Evolutionary conservation across 2,329 filamentous ascomycete species (phyloP).

Genomic region (Alternaria atra): DNA sequence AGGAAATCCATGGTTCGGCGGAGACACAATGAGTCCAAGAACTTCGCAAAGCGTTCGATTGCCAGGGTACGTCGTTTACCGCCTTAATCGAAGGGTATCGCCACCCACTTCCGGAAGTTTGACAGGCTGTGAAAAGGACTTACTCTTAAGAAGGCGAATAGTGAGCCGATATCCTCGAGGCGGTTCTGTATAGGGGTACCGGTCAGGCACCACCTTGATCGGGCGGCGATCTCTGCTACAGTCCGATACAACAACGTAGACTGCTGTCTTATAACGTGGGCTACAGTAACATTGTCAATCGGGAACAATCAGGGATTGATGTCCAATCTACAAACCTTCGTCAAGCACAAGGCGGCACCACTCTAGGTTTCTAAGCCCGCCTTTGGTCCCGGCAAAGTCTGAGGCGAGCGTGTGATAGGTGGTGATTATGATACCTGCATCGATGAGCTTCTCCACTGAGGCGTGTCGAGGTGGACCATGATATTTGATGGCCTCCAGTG

Average conservation of each 20-base stretch:
- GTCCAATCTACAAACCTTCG: slow-evolving; percentile 24
- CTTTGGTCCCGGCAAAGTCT: slow-evolving; percentile 6
- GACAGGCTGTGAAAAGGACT: slow-evolving; percentile 54
- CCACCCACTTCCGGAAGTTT: slow-evolving; percentile 58
- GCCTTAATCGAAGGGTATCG: slow-evolving; percentile 50
- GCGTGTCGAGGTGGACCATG: slow-evolving; percentile 31
- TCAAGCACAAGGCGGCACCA: slow-evolving; percentile 46
- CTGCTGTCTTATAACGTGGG: slow-evolving; percentile 61
- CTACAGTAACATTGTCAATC: slow-evolving; percentile 37
- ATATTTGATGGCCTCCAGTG: slow-evolving; percentile 33
- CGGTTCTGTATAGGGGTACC: slow-evolving; percentile 62
- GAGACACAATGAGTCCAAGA: slow-evolving; percentile 54
- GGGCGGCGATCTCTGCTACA: slow-evolving; percentile 54
- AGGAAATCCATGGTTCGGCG: slow-evolving; percentile 56
- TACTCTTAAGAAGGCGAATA: slow-evolving; percentile 60
- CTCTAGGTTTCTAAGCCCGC: slow-evolving; percentile 26
- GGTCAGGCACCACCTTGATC: slow-evolving; percentile 56
- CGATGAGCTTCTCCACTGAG: slow-evolving; percentile 14
- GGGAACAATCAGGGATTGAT: background rate
- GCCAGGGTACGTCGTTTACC: slow-evolving; percentile 29
- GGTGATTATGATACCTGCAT: slow-evolving; percentile 41
- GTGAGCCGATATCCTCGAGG: slow-evolving; percentile 61
- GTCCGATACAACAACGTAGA: slow-evolving; percentile 57
- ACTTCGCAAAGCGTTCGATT: slow-evolving; percentile 33
- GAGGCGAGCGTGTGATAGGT: slow-evolving; percentile 42